phyloP scores from a whole-genome alignment of 2,329 filamentous ascomycete genomes.

The Xylaria sp. region DNA sequence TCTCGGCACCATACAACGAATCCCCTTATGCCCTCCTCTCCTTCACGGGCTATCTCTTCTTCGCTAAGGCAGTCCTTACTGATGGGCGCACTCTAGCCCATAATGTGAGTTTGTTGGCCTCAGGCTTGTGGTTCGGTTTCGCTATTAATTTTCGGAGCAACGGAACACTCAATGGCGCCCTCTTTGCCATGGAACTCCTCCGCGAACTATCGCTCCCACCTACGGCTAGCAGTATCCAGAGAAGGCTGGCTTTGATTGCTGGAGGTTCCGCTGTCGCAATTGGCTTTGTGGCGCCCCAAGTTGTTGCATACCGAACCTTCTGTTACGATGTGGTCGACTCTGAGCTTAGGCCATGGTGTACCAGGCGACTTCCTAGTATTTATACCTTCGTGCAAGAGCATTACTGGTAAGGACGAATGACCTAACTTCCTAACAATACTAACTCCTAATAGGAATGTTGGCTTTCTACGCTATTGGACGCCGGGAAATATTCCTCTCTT shows the following conservation, averaged over 20 bases:
- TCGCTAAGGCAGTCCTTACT: constrained; percentile 63
- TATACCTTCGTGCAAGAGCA: constrained; percentile 88
- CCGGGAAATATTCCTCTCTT: constrained; percentile 88
- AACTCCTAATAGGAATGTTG: constrained; percentile 75
- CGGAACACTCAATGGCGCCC: constrained; percentile 81
- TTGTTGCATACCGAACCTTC: constrained; percentile 77
- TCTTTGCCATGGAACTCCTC: constrained; percentile 69
- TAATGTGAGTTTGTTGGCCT: constrained; percentile 66
- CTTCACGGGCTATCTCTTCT: constrained; percentile 77
- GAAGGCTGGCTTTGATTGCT: constrained; percentile 68
- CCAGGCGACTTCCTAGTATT: constrained; percentile 79
- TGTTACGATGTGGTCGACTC: constrained; percentile 59
- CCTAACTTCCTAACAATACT: constrained; percentile 36
- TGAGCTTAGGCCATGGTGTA: constrained; percentile 77
- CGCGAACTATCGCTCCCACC: constrained; percentile 54
- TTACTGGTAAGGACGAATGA: constrained; percentile 78
- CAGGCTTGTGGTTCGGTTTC: constrained; percentile 76
- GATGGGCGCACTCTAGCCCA: constrained; percentile 47
- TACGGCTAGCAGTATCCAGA: constrained; percentile 57
- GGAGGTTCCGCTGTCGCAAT: constrained; percentile 75
- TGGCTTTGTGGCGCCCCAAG: constrained; percentile 79
- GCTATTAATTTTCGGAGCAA: constrained; percentile 85
- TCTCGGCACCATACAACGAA: constrained; percentile 88
- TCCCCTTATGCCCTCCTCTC: constrained; percentile 81
- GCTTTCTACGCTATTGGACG: constrained; percentile 92